Evolutionary conservation across 345 rosid genomes (phyloP), one percentile per base, ranked within the genome.

Genomic region (Boechera stricta): DNA sequence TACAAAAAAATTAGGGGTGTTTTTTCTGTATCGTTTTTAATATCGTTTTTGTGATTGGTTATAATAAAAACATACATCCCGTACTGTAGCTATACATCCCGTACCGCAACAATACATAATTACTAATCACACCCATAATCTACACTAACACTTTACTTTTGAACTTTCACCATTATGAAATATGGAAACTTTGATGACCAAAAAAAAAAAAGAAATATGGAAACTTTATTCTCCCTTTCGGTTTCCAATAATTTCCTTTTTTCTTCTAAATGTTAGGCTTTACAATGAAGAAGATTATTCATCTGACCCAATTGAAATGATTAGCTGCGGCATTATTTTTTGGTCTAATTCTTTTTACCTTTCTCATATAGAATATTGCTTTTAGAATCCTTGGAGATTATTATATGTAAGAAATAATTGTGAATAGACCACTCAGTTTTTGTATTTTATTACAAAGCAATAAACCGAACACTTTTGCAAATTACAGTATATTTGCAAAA

Each of bases 261-360:
- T 28, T 29, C 5, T 49, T 67, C 44, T 29, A 18, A 18, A 31
- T 60, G 31, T 18, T 53, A 68, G 51, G 57, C 41, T 69, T 69
- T 61, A 60, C 56, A 69, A 41, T 12, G 36, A 76, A 31, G 28
- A 41, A 26, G 63, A 68, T 62, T 42, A 48, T 69, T 62, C 64
- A 62, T 15, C 41, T 69, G 71, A 76, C 75, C 80, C 75, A 41
- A 2, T 2, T 10, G 74, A 21, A 42, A 76, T 76, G 70, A 53
- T 76, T 69, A 42, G 36, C 36, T 35, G 48, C 9, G 61, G 44
- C 44, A 60, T 76, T 60, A 29, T 48, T 56, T 15, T 31, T 55
- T 13, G 7, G 58, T 68, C 59, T 41, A 2, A n/a, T 61, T 6
- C 0, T 2, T 49, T 72, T 47, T 21, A 1, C 60, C 4, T 18